Base-by-base conservation (phyloP, 2,329 filamentous ascomycete genomes). In the Colletotrichum sp. region DNA sequence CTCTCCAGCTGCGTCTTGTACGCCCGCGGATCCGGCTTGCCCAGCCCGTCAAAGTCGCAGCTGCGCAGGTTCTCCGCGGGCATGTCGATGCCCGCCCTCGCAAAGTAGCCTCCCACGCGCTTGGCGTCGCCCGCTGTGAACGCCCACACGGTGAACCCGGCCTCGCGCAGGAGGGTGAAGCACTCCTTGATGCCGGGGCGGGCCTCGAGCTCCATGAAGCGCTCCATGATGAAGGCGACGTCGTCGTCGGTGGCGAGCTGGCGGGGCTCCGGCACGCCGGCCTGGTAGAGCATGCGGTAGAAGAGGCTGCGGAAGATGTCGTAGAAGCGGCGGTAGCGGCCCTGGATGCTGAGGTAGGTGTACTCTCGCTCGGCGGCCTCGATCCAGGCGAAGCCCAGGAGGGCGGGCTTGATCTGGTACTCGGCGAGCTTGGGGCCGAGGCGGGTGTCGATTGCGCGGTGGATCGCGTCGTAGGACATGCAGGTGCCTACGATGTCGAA, bases 401-500 rank as follows among this genome's bases (percentile, higher is more conserved):
- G 81, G 32, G 83, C 82, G 0, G 87, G 80, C 9, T 83, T 84
- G 74, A 90, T 83, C 71, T 80, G 81, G 43, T 86, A 77, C 9
- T 80, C 75, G 8, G 78, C 79, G 2, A 90, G 85, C 12, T 82
- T 80, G 5, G 82, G 74, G 38, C 88, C 88, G 9, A 89, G 83
- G 21, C 82, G 82, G 4, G 79, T 66, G 6, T 87, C 83, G 38
- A 90, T 83, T 34, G 82, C 81, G 13, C 83, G 80, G 75, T 84
- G 85, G 78, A 86, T 86, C 64, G 83, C 83, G 18, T 87, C 83
- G 80, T 87, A 89, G 24, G 83, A 86, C 55, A 89, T 86, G 71
- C 84, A 84, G n/a, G 88, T 90, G 63, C 88, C 88, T 59, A 91
- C 89, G 3, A 91, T 85, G 78, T 89, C 87, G 77, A 89, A 89